Percentiles rank a stretch among this genome's conserved stretches.
Evolutionary conservation across 306 rosid species (phyloP).

Genomic region (Castanopsis chinensis): DNA sequence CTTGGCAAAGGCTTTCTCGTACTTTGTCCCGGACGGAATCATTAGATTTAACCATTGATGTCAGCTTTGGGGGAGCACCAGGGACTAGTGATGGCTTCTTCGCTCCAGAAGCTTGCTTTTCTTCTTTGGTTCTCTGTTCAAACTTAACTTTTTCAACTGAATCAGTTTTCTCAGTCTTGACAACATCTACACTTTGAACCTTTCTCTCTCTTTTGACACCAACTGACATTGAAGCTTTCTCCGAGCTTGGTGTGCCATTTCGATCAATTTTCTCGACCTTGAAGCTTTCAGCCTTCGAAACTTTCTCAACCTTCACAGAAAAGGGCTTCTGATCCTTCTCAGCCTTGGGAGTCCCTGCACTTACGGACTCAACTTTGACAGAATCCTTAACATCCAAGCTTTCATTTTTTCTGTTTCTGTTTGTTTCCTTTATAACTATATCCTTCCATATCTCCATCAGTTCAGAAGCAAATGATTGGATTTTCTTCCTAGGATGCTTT

Average conservation of each 20-base stretch:
- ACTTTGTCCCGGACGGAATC: conserved; percentile 71
- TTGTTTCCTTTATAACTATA: conserved; percentile 73
- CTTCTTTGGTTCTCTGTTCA: conserved; percentile 61
- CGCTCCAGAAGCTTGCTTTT: conserved; percentile 35
- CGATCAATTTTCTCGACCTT: conserved; percentile 56
- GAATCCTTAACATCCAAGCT: conserved; percentile 36
- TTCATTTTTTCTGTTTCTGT: conserved; percentile 58
- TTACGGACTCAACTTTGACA: conserved; percentile 43
- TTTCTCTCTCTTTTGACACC: conserved; percentile 24
- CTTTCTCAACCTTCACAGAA: neutral
- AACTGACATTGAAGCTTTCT: conserved; percentile 21
- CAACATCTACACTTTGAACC: conserved; percentile 33
- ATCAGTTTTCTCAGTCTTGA: conserved; percentile 46
- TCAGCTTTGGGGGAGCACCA: conserved; percentile 60
- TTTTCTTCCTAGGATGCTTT: conserved; percentile 79
- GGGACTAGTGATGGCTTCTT: conserved; percentile 47
- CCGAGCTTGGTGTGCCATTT: conserved; percentile 48
- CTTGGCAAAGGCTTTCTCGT: conserved; percentile 73
- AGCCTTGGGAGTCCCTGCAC: conserved; percentile 56
- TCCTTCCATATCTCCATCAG: conserved; percentile 88
- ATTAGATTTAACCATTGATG: conserved; percentile 67
- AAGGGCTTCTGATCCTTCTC: conserved; percentile 35
- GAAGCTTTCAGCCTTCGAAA: conserved; percentile 56
- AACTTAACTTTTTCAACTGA: conserved; percentile 47
- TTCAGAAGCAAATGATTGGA: conserved; percentile 57